Base-by-base conservation (phyloP, 805 yeast genomes). In the Ogataea trehaloabstinens region DNA sequence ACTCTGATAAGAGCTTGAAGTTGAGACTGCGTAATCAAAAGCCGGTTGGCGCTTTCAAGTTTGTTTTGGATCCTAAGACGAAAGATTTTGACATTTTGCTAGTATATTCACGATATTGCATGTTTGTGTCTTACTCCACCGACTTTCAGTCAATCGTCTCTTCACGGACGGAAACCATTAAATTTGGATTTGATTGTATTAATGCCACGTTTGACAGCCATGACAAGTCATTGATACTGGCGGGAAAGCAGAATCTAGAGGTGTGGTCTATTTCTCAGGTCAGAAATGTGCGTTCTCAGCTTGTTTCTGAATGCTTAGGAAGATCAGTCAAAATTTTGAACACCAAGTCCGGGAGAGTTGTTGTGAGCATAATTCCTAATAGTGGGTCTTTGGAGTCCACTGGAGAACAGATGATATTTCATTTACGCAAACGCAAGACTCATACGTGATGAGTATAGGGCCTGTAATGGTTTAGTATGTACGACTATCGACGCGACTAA, bases 11-110 rank as follows among this genome's bases (percentile, higher is more conserved):
- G 19, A 60, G 56, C 22, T 43, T 59, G 24, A 56, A 50, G 33
- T 40, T 49, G 11, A 46, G 61, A 16, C 34, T 58, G 11, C 52
- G 56, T 16, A 43, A 41, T 25, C 58, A 55, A 34, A 37, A 24
- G 12, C 66, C 64, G 13, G 35, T 61, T 34, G 59, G 46, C 5
- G 51, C 55, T 5, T 60, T 55, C 43, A 56, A 53, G 37, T 45
- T 44, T 10, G 49, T 38, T 13, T 25, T 54, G 6, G 46, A 46
- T 22, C 41, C 43, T 13, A 24, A 15, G 1, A 12, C 35, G 3
- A 44, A 35, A 5, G 51, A 51, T 2, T 53, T 55, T 20, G 66
- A 61, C 35, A 38, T 58, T 8, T 35, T 61, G 2, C 41, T 58
- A n/a, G 60, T 61, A 4, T 61, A 54, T 32, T 41, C 60, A 4